Evolutionary conservation across 805 yeast species (phyloP).

Genomic region (Metschnikowia sp.): DNA sequence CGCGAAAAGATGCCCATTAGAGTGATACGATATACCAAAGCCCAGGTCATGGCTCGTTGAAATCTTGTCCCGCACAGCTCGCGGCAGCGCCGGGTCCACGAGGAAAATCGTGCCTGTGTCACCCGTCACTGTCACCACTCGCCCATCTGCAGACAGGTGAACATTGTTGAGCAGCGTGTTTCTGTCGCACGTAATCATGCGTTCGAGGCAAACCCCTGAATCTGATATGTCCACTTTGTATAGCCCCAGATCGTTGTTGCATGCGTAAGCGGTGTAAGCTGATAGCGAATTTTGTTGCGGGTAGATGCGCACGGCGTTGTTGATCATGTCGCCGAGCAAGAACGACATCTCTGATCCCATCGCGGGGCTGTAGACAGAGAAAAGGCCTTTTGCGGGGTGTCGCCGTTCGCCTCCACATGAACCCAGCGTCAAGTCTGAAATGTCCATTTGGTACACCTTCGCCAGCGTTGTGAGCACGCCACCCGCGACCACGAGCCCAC

Average conservation of each 20-base stretch:
- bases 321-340: conserved; percentile 75
- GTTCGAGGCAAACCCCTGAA: conserved; percentile 40
- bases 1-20: conserved; percentile 72
- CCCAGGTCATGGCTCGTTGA: conserved; percentile 72
- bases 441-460: conserved; percentile 23
- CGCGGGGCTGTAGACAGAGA: conserved; percentile 53
- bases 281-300: conserved; percentile 19
- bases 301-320: conserved; percentile 67
- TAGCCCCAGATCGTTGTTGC: conserved; percentile 78
- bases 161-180: conserved; percentile 76
- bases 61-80: conserved; percentile 35
- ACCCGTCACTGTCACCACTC: conserved; percentile 57
- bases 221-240: conserved; percentile 60
- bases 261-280: conserved; percentile 58
- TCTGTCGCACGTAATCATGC: conserved; percentile 43
- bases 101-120: conserved; percentile 69
- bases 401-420: neutral
- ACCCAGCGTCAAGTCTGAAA: conserved; percentile 21
- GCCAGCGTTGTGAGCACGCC: conserved; percentile 44
- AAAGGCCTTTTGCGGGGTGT: conserved; percentile 57
- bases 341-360: conserved; percentile 47
- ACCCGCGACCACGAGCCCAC: conserved; percentile 48
- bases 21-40: conserved; percentile 74
- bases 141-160: conserved; percentile 49
- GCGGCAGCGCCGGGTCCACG: conserved; percentile 39